Conservation (phyloP, 1,284 basidiomycete species). For the Ganoderma leucocontextum region DNA sequence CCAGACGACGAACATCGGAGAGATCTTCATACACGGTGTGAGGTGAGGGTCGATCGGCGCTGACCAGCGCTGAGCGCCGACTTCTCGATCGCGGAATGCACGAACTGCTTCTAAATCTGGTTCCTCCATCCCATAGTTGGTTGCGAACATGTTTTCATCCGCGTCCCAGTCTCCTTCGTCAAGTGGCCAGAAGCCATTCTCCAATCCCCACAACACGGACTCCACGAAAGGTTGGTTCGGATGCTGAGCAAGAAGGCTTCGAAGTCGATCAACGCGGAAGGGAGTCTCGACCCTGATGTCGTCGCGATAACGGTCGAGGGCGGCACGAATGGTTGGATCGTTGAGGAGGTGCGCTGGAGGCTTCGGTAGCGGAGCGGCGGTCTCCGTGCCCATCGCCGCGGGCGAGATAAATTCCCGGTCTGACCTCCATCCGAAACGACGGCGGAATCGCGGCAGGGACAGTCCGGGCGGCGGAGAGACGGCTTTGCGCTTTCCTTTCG, state of each 20-base stretch:
- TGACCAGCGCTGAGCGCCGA: neutral
- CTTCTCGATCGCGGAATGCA: neutral
- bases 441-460: neutral
- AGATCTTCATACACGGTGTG: neutral
- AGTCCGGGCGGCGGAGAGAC: neutral
- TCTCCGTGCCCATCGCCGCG: neutral
- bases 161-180: conserved; percentile 15
- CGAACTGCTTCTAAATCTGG: neutral
- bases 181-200: conserved; percentile 40
- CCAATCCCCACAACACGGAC: conserved; percentile 35
- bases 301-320: neutral
- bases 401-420: neutral
- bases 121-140: neutral
- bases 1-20: neutral
- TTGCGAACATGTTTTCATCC: neutral
- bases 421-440: neutral
- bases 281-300: conserved; percentile 39
- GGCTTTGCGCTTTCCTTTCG: neutral
- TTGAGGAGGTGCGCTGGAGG: neutral
- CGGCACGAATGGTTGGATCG: neutral
- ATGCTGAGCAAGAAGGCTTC: conserved; percentile 28
- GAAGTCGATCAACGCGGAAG: conserved; percentile 43
- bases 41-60: neutral
- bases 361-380: neutral
- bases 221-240: conserved; percentile 39